Evolutionary conservation across 306 rosid genomes (phyloP).

Genomic region (Cajanus cajan): DNA sequence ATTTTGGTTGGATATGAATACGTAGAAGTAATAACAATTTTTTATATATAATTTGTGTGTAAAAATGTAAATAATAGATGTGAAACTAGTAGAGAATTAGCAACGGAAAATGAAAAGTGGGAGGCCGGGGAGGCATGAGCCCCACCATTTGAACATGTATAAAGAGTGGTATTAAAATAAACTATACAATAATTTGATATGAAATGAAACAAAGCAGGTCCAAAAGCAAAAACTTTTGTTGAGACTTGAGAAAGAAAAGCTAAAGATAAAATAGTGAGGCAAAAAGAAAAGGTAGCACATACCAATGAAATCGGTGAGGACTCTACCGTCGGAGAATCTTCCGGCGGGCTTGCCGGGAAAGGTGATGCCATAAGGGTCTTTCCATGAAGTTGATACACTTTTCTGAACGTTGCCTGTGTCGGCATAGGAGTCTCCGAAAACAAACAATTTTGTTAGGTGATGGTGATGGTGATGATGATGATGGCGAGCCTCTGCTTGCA

Average conservation of each 20-base stretch:
- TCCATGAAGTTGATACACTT: conserved; percentile 36
- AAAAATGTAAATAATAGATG: too few relatives aligned
- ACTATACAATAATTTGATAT: background rate
- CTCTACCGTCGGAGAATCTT: conserved; percentile 51
- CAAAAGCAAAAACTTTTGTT: conserved; percentile 17
- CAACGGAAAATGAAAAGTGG: conserved; percentile 29
- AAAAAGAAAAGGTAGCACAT: background rate
- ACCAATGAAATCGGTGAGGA: conserved; percentile 52
- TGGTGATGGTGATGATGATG: background rate
- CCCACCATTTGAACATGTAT: conserved; percentile 22
- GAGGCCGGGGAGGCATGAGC: conserved; percentile 20
- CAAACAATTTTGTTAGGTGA: conserved; percentile 27
- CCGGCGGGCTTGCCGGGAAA: conserved; percentile 60
- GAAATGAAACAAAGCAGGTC: background rate
- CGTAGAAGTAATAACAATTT: too few relatives aligned
- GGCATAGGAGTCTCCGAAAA: conserved; percentile 52
- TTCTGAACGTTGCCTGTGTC: conserved; percentile 48
- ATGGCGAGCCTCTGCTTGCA: conserved; percentile 25
- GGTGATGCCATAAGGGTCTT: conserved; percentile 45
- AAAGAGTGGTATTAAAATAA: background rate
- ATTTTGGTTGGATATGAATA: too few relatives aligned
- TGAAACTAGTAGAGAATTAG: too few relatives aligned
- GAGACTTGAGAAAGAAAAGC: background rate
- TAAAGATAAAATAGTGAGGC: background rate
- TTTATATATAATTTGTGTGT: too few relatives aligned